Base-by-base conservation (phyloP, 1,284 basidiomycete species). In the Leccinum angustisporum region DNA sequence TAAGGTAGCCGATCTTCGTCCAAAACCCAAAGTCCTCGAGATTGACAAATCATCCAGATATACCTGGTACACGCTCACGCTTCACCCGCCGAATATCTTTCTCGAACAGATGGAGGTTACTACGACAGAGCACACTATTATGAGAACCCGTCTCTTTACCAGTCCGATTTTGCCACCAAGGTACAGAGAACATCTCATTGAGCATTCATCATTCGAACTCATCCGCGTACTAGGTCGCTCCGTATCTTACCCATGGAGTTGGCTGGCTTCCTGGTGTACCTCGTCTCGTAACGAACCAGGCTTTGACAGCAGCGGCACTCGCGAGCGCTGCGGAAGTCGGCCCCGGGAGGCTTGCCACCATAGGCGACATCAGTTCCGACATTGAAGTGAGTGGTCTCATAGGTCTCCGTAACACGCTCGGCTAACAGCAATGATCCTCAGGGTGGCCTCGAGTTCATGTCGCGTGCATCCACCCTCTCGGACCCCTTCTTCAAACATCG, bases 311-410 rank as follows among this genome's bases (percentile, higher is more conserved):
- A 34, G n/a, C n/a, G n/a, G 86, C 87, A 0, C 78, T 92, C 2
- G 67, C 77, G 38, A 76, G 74, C 2, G 85, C 86, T 1, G 76
- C 77, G 55, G 69, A 79, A 53, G 69, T 86, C 33, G 81, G 84
- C n/a, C 80, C 76, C 9, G 81, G 80, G 5, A 78, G 90, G 11
- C 87, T 88, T 67, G 80, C 80, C 96, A n/a, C n/a, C n/a, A n/a
- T n/a, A n/a, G n/a, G n/a, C n/a, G n/a, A n/a, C 70, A 89, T 97
- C 40, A 92, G 86, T 62, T 96, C 94, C 69, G 94, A 97, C 71
- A 80, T 94, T 16, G 83, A 86, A 71, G 91, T 90, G 59, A 43
- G 78, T 70, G 14, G 3, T 48, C 30, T 48, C 10, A 7, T 5
- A 25, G 1, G 51, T 36, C 21, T 16, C 46, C 5, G n/a, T 5